A percentile compares a stretch with the other conserved stretches of the same genome.
Conservation (phyloP, 352 stramenopile genomes). For the Phytophthora capsici region DNA sequence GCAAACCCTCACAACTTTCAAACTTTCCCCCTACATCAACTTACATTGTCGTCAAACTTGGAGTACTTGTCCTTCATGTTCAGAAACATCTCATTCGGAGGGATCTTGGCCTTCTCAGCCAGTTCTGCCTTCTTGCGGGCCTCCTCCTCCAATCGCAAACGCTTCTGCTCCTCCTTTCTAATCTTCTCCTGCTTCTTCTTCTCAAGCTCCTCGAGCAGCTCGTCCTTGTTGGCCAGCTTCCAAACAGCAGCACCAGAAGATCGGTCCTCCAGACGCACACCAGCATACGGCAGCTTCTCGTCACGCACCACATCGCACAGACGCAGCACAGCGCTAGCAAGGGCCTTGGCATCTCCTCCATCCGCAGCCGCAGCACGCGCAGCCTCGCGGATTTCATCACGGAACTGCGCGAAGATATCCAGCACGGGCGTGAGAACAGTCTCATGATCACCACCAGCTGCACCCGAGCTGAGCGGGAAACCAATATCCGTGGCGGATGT, state of each 20-base stretch:
- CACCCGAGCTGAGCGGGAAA: slow-evolving; percentile 65
- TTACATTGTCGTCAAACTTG: slow-evolving; percentile 90
- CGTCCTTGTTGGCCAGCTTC: slow-evolving; percentile 93
- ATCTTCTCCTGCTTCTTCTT: slow-evolving; percentile 81
- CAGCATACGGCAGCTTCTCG: slow-evolving; percentile 86
- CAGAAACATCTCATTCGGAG: slow-evolving; percentile 93
- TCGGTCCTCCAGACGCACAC: slow-evolving; percentile 90
- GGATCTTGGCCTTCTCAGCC: slow-evolving; percentile 90
- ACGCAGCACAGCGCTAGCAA: slow-evolving; percentile 76
- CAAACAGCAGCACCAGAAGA: slow-evolving; percentile 74
- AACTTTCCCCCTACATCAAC: slow-evolving; percentile 3
- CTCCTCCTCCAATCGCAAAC: slow-evolving; percentile 71
- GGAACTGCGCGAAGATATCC: slow-evolving; percentile 92
- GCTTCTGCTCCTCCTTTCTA: slow-evolving; percentile 86
- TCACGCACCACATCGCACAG: slow-evolving; percentile 91
- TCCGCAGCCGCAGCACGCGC: slow-evolving; percentile 59
- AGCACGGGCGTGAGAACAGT: slow-evolving; percentile 85
- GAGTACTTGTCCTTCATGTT: slow-evolving; percentile 89
- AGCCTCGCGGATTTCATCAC: slow-evolving; percentile 79
- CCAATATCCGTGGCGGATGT: slow-evolving; percentile 79
- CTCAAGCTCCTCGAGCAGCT: slow-evolving; percentile 80
- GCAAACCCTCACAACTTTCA: slow-evolving; percentile 1
- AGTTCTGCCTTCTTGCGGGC: slow-evolving; percentile 81
- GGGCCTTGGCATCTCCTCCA: slow-evolving; percentile 51
- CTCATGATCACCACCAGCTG: slow-evolving; percentile 70